Evolutionary conservation across 2,329 filamentous ascomycete species (phyloP).

Genomic region (Aspergillus awamori): DNA sequence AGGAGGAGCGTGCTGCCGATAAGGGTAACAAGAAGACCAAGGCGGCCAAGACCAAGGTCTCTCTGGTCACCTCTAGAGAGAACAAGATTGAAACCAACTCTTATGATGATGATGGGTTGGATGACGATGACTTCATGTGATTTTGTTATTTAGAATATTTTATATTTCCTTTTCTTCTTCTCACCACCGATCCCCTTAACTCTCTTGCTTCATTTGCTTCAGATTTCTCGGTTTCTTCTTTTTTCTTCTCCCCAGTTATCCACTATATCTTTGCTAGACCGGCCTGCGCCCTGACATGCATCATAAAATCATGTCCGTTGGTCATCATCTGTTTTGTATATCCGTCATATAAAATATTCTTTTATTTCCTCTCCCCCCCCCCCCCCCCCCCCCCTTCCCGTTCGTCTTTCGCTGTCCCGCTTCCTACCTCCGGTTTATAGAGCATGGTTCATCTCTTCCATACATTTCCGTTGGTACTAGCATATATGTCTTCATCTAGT

Average conservation of each 20-base stretch:
- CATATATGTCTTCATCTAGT: not conserved
- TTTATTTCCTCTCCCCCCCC: no score
- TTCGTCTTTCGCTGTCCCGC: not conserved
- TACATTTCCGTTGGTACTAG: not conserved
- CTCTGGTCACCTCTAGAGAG: slow-evolving; percentile 66
- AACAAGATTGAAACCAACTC: slow-evolving; percentile 68
- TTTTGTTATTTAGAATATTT: slow-evolving; percentile 16
- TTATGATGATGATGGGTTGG: slow-evolving; percentile 87
- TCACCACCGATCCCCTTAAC: slow-evolving; percentile 5
- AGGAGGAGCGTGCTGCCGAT: slow-evolving; percentile 92
- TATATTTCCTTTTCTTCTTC: not conserved
- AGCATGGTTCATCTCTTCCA: not conserved
- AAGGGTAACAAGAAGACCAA: slow-evolving; percentile 97
- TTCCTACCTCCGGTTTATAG: not conserved
- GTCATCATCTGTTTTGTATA: slow-evolving; percentile 7
- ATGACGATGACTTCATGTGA: slow-evolving; percentile 57
- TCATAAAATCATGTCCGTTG: slow-evolving; percentile 4
- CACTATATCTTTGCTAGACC: slow-evolving; percentile 1
- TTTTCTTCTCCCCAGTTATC: not conserved
- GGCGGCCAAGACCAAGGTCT: slow-evolving; percentile 92
- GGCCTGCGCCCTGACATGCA: not conserved
- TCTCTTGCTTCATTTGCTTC: not conserved
- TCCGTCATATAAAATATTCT: slow-evolving; percentile 3
- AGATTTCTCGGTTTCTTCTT: not conserved
- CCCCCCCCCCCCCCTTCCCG: no score